phyloP scores from a whole-genome alignment of 78 protist species.

The Dictyostelium purpureum region DNA sequence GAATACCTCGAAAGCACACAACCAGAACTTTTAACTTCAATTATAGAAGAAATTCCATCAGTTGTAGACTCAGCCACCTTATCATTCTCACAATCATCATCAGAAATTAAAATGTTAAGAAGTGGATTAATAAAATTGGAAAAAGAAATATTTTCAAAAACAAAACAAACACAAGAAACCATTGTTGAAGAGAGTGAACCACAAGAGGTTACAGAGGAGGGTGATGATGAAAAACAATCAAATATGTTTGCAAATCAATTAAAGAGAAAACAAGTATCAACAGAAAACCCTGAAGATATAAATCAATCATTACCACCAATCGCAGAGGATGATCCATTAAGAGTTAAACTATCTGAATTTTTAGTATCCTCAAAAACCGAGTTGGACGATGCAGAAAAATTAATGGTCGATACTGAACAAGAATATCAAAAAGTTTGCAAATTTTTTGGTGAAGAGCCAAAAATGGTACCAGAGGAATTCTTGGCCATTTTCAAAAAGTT shows the following conservation, averaged over 20 bases:
- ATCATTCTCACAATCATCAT: slow-evolving; percentile 26
- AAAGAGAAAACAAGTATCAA: background rate
- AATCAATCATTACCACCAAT: slow-evolving; percentile 1
- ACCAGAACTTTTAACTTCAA: slow-evolving; percentile 38
- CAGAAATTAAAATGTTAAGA: slow-evolving; percentile 50
- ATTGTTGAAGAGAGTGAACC: background rate
- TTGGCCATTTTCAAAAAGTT: slow-evolving; percentile 56
- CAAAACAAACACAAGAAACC: background rate
- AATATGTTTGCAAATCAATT: background rate
- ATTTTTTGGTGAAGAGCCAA: slow-evolving; percentile 66
- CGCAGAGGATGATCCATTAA: slow-evolving; percentile 65
- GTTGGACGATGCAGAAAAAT: slow-evolving; percentile 36
- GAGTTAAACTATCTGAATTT: slow-evolving; percentile 58
- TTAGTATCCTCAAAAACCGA: slow-evolving; percentile 63
- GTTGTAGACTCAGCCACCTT: slow-evolving; percentile 64
- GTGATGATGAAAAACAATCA: background rate
- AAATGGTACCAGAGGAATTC: slow-evolving; percentile 42
- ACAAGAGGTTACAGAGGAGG: background rate
- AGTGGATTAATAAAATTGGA: slow-evolving; percentile 39
- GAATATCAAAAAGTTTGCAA: slow-evolving; percentile 19
- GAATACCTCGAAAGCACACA: slow-evolving; percentile 24
- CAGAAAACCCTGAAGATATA: too few species aligned
- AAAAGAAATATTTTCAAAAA: slow-evolving; percentile 19
- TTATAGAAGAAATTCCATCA: slow-evolving; percentile 48
- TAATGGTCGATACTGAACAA: slow-evolving; percentile 30